phyloP scores from a whole-genome alignment of 176 grass and related monocot species.

The Hsuehochloa calcarea region DNA sequence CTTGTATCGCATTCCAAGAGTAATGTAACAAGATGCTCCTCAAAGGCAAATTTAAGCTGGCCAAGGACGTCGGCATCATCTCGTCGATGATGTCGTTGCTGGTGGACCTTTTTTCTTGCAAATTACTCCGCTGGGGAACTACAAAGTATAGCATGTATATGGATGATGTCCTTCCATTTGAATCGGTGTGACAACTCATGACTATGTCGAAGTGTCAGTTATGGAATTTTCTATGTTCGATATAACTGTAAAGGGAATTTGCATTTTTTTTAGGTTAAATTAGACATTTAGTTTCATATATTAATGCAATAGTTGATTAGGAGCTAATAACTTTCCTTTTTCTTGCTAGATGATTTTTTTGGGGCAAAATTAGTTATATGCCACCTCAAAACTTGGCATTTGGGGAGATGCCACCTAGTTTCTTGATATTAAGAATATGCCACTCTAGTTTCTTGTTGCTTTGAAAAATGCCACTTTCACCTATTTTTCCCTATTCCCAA shows the following conservation, averaged over 20 bases:
- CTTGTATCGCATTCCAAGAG: too few relatives aligned
- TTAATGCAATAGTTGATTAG: background rate
- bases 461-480: too few relatives aligned
- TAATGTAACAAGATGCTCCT: conserved; percentile 86
- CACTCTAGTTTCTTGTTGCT: too few relatives aligned
- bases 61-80: conserved; percentile 61
- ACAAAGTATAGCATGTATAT: conserved; percentile 53
- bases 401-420: too few relatives aligned
- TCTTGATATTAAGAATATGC: too few relatives aligned
- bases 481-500: too few relatives aligned
- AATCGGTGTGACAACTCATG: conserved; percentile 44
- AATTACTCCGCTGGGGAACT: conserved; percentile 72
- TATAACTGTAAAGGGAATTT: background rate
- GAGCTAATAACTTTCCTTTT: conserved; percentile 14
- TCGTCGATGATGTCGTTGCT: conserved; percentile 76
- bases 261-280: background rate
- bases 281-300: background rate
- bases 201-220: background rate
- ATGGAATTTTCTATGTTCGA: background rate
- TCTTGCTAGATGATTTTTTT: conserved; percentile 22
- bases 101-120: conserved; percentile 75
- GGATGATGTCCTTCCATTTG: conserved; percentile 62
- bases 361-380: background rate
- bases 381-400: too few relatives aligned
- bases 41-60: conserved; percentile 92